phyloP scores from a whole-genome alignment of 176 grass and related monocot species.

The Aegilops bicornis region DNA sequence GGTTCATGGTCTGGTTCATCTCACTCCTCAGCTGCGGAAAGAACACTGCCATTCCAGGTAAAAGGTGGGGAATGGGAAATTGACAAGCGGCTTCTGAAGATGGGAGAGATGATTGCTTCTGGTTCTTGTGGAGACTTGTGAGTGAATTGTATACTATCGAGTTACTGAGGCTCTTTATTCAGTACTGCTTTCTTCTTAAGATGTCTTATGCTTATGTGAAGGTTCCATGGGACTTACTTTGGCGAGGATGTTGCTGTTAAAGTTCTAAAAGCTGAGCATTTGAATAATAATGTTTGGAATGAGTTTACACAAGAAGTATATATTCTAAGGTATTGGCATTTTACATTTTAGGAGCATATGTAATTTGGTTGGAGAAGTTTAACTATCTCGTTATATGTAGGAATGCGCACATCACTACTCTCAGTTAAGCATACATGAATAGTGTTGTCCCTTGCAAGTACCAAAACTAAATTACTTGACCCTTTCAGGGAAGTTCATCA shows the following conservation, averaged over 20 bases:
- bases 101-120: slow-evolving; percentile 79
- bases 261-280: slow-evolving; percentile 86
- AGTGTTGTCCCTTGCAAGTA: neutral
- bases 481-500: slow-evolving; percentile 92
- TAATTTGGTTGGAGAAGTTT: neutral
- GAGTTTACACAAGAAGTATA: slow-evolving; percentile 97
- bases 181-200: neutral
- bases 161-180: slow-evolving; percentile 22
- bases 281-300: slow-evolving; percentile 75
- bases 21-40: slow-evolving; percentile 93
- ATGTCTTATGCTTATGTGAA: slow-evolving; percentile 46
- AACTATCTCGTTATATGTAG: neutral
- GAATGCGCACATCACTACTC: slow-evolving; percentile 1
- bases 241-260: slow-evolving; percentile 97
- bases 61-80: slow-evolving; percentile 93
- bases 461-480: slow-evolving; percentile 32
- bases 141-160: slow-evolving; percentile 59
- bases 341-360: slow-evolving; percentile 16
- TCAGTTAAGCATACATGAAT: neutral
- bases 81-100: slow-evolving; percentile 80
- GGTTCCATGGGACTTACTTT: slow-evolving; percentile 88
- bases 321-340: slow-evolving; percentile 89
- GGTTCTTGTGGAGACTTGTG: slow-evolving; percentile 97
- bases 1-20: slow-evolving; percentile 99
- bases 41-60: slow-evolving; percentile 71